Conservation (phyloP, 2,329 filamentous ascomycete species). For the Pseudogymnoascus sp. region DNA sequence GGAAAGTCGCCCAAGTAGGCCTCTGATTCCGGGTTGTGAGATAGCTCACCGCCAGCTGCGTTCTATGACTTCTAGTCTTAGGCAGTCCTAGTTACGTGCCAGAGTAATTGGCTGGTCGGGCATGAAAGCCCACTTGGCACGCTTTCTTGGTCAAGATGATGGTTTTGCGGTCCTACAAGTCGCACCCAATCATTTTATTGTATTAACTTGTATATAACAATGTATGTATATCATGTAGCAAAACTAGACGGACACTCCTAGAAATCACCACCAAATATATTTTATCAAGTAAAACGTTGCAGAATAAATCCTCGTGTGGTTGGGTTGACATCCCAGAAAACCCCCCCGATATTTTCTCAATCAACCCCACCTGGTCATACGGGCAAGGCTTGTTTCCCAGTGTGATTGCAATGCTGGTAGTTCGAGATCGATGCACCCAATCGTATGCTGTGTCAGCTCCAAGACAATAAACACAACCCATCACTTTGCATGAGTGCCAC, state of each 20-base stretch:
- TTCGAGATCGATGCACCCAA: background rate
- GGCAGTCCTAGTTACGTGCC: background rate
- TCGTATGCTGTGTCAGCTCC: slow-evolving; percentile 1
- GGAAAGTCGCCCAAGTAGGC: slow-evolving; percentile 19
- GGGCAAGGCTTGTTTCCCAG: slow-evolving; percentile 3
- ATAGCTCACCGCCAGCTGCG: background rate
- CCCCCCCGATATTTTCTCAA: background rate
- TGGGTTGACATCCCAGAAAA: background rate
- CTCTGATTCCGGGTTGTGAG: slow-evolving; percentile 7
- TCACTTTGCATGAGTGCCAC: slow-evolving; percentile 3
- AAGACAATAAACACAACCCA: background rate
- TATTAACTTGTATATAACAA: slow-evolving; percentile 1
- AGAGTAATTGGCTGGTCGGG: background rate
- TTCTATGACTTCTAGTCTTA: background rate
- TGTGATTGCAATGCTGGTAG: background rate
- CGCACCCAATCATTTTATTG: background rate
- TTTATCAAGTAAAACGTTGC: background rate
- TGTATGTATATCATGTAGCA: slow-evolving; percentile 5
- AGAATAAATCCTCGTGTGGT: background rate
- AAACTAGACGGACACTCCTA: slow-evolving; percentile 3
- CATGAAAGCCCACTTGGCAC: background rate
- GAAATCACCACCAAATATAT: slow-evolving; percentile 4
- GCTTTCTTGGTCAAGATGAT: background rate
- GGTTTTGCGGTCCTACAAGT: background rate
- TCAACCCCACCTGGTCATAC: slow-evolving; percentile 2